These are phyloP conservation scores for Lepiota subincarnata DNA, from an alignment of 768 basidiomycete species.

Conservation along the genomic window DNA sequence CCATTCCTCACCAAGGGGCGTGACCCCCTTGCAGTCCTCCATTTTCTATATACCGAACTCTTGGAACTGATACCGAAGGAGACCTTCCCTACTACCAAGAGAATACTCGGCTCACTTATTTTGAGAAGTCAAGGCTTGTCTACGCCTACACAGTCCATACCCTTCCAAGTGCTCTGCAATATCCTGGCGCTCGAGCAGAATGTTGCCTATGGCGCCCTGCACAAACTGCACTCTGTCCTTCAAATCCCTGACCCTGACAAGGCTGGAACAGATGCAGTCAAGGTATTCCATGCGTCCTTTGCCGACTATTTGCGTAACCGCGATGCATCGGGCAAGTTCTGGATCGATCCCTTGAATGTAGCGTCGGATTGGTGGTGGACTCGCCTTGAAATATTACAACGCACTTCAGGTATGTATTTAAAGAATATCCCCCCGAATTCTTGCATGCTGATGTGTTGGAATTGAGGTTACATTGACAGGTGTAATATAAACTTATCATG, in stretches of 20 bases:
- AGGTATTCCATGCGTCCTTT: not conserved
- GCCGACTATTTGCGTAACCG: not conserved
- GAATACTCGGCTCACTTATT: not conserved
- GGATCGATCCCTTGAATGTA: not conserved
- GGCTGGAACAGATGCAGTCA: not conserved
- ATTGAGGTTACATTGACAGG: not conserved
- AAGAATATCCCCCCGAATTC: too few species aligned
- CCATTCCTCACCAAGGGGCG: not conserved
- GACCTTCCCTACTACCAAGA: not conserved
- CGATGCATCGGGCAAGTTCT: not conserved
- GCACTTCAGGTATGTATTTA: not conserved
- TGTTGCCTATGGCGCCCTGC: slow-evolving; percentile 1
- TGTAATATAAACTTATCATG: too few species aligned
- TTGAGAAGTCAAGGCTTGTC: not conserved
- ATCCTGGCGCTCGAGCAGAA: not conserved
- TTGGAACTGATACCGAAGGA: not conserved
- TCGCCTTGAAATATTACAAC: not conserved
- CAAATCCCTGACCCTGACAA: not conserved
- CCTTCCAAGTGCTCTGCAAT: not conserved
- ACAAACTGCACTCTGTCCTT: slow-evolving; percentile 3
- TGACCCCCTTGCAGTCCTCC: not conserved
- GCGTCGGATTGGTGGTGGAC: not conserved
- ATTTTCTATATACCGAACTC: slow-evolving; percentile 1
- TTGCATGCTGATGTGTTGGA: not conserved
- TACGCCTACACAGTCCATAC: not conserved